Evolutionary conservation across 2,329 filamentous ascomycete genomes (phyloP), one percentile per base, ranked within the genome.

Genomic region (Tolypocladium guangdongense): DNA sequence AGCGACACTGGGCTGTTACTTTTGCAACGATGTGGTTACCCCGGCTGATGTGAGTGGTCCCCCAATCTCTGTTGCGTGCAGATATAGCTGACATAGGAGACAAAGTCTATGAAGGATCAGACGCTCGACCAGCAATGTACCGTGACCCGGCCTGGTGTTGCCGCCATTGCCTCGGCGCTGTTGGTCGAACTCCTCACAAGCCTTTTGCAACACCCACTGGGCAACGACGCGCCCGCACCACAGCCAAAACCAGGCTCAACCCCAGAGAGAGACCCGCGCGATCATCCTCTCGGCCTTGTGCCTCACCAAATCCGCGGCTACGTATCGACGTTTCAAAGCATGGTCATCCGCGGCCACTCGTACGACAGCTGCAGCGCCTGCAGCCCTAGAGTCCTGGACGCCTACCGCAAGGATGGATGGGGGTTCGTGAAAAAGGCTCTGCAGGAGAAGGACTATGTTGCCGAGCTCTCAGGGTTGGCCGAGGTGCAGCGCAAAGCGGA

Each of bases 61-160:
- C 16, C 24, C 5, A 10, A 32, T 16, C 4, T 11, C 39, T 14
- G 22, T 10, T 38, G 2, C 18, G 43, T 20, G 8, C 43, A 14
- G 5, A 7, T 47, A 20, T 47, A 22, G 27, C 53, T 58, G 48
- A 53, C 51, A 43, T 24, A 18, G 8, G 7, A n/a, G 32, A 55
- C 6, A 49, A 63, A 95, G 88, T 96, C 90, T 2, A 81, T 96
- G 65, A 96, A 92, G 69, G 90, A 96, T 63, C 88, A 91, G 61
- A 97, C 93, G 0, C 83, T 99, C 12, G 93, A 99, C 66, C 93
- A 99, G 68, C 93, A 97, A 71, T 99, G 93, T 70, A 99, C 93
- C 0, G 93, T 99, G 22, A 99, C 93, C 3, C 83, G 93, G 11
- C 93, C 93, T 0, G 93, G 93, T 18, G 84, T 96, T 37, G 92